A percentile compares a stretch with the other conserved stretches of the same genome.
Conservation (phyloP, 139 green algal genomes). For the Auxenochlorella pyrenoidosa region DNA sequence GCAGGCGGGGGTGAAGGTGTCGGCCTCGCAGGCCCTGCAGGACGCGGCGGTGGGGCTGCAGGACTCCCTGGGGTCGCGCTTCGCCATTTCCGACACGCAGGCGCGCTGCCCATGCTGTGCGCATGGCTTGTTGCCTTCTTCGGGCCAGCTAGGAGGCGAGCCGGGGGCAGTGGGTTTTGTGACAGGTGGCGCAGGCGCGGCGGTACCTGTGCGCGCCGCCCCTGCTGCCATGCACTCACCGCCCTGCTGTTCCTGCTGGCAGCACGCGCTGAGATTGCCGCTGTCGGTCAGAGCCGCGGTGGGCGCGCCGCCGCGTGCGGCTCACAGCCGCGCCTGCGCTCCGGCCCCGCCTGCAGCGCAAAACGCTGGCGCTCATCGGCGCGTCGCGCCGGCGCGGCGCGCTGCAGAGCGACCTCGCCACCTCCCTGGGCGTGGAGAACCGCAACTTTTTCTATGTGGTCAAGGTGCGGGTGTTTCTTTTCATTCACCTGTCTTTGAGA, state of each 20-base stretch:
- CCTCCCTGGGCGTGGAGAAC: constrained; percentile 49
- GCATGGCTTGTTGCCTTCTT: no score
- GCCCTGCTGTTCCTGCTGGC: no score
- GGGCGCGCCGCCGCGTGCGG: no score
- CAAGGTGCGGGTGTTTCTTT: constrained; percentile 59
- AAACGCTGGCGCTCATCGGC: constrained; percentile 50
- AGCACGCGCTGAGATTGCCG: no score
- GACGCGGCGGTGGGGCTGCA: constrained; percentile 61
- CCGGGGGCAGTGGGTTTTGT: no score
- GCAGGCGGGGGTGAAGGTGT: constrained; percentile 16
- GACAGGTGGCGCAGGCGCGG: no score
- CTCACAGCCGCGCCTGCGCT: no score
- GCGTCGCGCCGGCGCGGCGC: constrained; percentile 46
- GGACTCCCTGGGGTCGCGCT: constrained; percentile 23
- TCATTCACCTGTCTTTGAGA: no score
- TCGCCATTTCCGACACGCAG: not conserved
- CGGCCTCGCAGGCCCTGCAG: constrained; percentile 47
- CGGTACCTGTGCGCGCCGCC: no score
- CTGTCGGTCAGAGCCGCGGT: no score
- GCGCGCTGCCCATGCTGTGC: not conserved
- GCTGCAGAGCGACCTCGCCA: constrained; percentile 64
- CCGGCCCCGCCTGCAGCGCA: constrained; percentile 61
- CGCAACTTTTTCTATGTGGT: constrained; percentile 80
- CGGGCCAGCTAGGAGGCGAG: no score
- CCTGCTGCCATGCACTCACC: no score